These are phyloP conservation scores for Hanseniaspora guilliermondii DNA, from an alignment of 805 yeast genomes.

Conservation along the genomic window DNA sequence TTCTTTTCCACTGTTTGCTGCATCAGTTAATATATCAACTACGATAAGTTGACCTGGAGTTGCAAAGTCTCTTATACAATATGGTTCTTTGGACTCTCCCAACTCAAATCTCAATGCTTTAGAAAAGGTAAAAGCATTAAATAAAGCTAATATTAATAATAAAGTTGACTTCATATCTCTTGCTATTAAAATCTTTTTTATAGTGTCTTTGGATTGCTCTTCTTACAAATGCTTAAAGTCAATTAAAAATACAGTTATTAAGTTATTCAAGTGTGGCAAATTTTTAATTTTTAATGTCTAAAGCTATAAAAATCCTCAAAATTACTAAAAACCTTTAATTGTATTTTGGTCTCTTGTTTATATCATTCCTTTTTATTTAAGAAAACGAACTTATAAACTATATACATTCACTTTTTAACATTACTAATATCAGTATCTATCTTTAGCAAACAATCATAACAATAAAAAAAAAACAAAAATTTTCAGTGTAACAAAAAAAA, in stretches of 20 bases:
- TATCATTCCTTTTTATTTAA: too few relatives aligned
- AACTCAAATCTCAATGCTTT: constrained; percentile 41
- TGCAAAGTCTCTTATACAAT: constrained; percentile 88
- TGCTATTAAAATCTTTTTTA: too few relatives aligned
- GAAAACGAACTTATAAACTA: too few relatives aligned
- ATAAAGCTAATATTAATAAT: background rate
- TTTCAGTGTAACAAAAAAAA: background rate
- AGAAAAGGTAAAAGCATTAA: background rate
- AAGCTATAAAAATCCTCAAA: too few relatives aligned
- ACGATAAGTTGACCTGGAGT: constrained; percentile 77
- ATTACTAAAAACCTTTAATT: too few relatives aligned
- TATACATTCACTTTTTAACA: too few relatives aligned
- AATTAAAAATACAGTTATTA: too few relatives aligned
- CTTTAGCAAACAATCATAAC: background rate
- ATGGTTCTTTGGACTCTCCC: constrained; percentile 44
- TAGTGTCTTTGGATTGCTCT: too few relatives aligned
- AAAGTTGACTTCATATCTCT: background rate
- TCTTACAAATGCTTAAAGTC: background rate
- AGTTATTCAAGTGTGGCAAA: too few relatives aligned
- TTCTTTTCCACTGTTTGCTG: constrained; percentile 73
- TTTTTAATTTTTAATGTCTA: too few relatives aligned
- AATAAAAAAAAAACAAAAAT: background rate
- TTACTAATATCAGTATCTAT: background rate
- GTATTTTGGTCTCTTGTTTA: too few relatives aligned
- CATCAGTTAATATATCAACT: constrained; percentile 55